Conservation (phyloP, 306 rosid species). For the Alnus rubra region DNA sequence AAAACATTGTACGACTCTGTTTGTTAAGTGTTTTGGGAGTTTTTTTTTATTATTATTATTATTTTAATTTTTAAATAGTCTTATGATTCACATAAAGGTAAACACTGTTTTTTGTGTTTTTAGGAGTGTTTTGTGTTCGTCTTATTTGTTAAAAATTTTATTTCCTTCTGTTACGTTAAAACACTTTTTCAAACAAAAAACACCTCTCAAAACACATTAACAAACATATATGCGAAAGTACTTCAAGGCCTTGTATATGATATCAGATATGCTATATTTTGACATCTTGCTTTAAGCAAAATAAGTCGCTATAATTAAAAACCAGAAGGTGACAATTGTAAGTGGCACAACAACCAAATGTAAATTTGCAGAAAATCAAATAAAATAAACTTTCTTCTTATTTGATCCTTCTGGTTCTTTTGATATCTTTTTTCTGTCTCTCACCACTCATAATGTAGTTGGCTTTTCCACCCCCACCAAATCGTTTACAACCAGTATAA, state of each 20-base stretch:
- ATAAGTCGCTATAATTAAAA: neutral
- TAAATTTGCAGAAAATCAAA: constrained; percentile 10
- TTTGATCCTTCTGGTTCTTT: neutral
- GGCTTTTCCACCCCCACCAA: too few species aligned
- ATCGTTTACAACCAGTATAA: too few species aligned
- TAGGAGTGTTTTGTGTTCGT: too few species aligned
- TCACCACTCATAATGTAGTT: neutral
- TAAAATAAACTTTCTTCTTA: constrained; percentile 3
- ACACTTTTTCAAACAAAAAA: too few species aligned
- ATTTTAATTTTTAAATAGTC: too few species aligned
- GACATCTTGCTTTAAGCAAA: neutral
- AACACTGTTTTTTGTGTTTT: too few species aligned
- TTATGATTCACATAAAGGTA: too few species aligned
- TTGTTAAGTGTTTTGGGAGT: too few species aligned
- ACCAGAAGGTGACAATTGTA: constrained; percentile 13
- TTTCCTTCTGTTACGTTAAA: too few species aligned
- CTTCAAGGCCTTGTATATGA: constrained; percentile 25
- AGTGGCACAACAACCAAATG: constrained; percentile 10
- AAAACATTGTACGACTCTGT: constrained; percentile 18
- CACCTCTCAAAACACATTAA: too few species aligned
- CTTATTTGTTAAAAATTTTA: too few species aligned
- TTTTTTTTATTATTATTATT: too few species aligned
- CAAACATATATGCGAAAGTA: constrained; percentile 2
- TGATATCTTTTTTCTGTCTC: constrained; percentile 1
- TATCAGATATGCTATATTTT: constrained; percentile 14